phyloP scores from a whole-genome alignment of 805 yeast genomes.

The Candida morakotiae region DNA sequence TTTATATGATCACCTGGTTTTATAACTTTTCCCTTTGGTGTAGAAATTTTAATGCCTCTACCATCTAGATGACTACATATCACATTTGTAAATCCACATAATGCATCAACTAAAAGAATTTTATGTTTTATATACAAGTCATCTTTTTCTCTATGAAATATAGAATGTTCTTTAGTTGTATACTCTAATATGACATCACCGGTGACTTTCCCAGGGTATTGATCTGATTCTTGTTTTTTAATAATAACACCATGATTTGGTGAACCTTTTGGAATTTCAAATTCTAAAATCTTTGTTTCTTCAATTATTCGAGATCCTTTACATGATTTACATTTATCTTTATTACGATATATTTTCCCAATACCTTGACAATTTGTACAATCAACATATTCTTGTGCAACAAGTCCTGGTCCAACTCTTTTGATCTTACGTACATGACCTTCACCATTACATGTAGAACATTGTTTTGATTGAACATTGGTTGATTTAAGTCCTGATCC shows the following conservation, averaged over 20 bases:
- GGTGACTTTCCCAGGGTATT: conserved; percentile 63
- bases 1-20: conserved; percentile 70
- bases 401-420: conserved; percentile 71
- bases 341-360: conserved; percentile 56
- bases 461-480: conserved; percentile 50
- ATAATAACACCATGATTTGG: conserved; percentile 56
- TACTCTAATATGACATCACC: conserved; percentile 76
- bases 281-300: conserved; percentile 70
- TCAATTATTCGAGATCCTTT: conserved; percentile 57
- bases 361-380: conserved; percentile 71
- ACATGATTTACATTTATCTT: conserved; percentile 78
- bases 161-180: conserved; percentile 43
- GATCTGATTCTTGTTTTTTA: conserved; percentile 70
- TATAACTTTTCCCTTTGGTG: conserved; percentile 76
- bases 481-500: conserved; percentile 69
- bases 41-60: conserved; percentile 58
- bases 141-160: conserved; percentile 53
- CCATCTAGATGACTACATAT: conserved; percentile 76
- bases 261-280: conserved; percentile 72
- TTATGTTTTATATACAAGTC: conserved; percentile 60
- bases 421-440: conserved; percentile 60
- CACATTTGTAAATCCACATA: conserved; percentile 73
- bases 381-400: conserved; percentile 54
- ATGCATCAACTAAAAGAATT: conserved; percentile 72
- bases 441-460: conserved; percentile 68